These are phyloP conservation scores for Beauveria rudraprayagi DNA, from an alignment of 2,329 filamentous ascomycete genomes.

Conservation along the genomic window DNA sequence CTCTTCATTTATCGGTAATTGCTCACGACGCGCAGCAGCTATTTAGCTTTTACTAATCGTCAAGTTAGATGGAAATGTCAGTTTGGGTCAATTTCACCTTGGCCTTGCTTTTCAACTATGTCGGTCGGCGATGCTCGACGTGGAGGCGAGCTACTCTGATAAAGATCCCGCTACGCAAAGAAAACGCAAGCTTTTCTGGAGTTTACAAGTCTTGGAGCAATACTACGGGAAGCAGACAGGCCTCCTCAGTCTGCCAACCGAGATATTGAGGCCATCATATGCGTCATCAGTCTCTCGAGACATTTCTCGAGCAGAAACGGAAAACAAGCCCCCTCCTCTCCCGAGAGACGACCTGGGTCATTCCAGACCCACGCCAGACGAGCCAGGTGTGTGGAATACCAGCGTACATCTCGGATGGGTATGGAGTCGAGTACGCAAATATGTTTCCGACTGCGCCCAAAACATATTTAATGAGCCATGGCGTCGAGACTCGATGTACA, in stretches of 20 bases:
- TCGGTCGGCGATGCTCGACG: constrained; percentile 40
- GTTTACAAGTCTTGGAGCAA: constrained; percentile 41
- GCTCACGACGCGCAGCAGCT: neutral
- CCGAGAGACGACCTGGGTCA: constrained; percentile 35
- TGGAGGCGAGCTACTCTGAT: constrained; percentile 29
- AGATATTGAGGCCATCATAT: constrained; percentile 32
- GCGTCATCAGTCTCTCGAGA: constrained; percentile 16
- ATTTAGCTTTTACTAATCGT: constrained; percentile 5
- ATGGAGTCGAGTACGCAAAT: constrained; percentile 39
- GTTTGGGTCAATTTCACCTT: constrained; percentile 42
- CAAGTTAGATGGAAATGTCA: constrained; percentile 36
- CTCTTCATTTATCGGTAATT: constrained; percentile 39
- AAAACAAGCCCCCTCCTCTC: constrained; percentile 31
- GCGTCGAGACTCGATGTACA: constrained; percentile 44
- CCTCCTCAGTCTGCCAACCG: constrained; percentile 32
- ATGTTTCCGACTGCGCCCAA: constrained; percentile 39
- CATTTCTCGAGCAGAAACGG: constrained; percentile 18
- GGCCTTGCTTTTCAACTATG: constrained; percentile 43
- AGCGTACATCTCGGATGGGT: constrained; percentile 42
- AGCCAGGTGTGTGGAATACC: constrained; percentile 43
- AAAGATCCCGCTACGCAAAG: constrained; percentile 31
- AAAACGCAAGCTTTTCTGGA: constrained; percentile 44
- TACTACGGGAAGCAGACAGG: constrained; percentile 40
- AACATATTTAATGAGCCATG: constrained; percentile 42
- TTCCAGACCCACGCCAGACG: constrained; percentile 25